Percentiles rank a stretch among this genome's conserved stretches.
phyloP scores from a whole-genome alignment of 139 green algal genomes.

The Volvox reticuliferus region DNA sequence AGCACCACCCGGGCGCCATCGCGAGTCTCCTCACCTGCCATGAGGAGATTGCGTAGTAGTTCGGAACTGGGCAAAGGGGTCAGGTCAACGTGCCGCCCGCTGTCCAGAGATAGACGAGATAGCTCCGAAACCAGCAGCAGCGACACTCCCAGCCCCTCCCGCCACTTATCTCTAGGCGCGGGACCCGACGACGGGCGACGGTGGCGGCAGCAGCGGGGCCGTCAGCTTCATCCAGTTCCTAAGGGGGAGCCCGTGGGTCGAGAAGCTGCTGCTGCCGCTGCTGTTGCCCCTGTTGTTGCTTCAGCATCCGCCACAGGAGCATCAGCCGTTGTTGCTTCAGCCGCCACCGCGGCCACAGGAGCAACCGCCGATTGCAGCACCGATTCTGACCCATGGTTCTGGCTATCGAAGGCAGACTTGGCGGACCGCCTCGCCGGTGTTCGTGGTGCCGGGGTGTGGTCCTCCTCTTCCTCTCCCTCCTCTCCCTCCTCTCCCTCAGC shows the following conservation, averaged over 20 bases:
- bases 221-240: background rate
- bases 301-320: background rate
- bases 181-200: too few relatives aligned
- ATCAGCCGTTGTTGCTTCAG: background rate
- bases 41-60: too few relatives aligned
- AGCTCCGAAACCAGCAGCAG: too few relatives aligned
- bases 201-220: too few relatives aligned
- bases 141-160: too few relatives aligned
- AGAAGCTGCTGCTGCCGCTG: background rate
- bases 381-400: conserved; percentile 30
- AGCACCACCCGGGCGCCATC: too few relatives aligned
- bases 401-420: conserved; percentile 14
- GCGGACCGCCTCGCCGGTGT: background rate
- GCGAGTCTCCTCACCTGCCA: too few relatives aligned
- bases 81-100: too few relatives aligned
- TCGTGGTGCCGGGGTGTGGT: background rate
- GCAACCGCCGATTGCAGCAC: background rate
- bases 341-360: too few relatives aligned
- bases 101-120: too few relatives aligned
- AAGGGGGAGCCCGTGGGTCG: background rate
- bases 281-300: background rate
- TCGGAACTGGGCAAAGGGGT: too few relatives aligned
- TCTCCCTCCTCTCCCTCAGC: background rate
- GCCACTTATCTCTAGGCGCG: too few relatives aligned
- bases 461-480: background rate